A percentile compares a stretch with the other conserved stretches of the same genome.
These are phyloP conservation scores for Mycena amicta DNA, from an alignment of 768 basidiomycete genomes.

Conservation along the genomic window DNA sequence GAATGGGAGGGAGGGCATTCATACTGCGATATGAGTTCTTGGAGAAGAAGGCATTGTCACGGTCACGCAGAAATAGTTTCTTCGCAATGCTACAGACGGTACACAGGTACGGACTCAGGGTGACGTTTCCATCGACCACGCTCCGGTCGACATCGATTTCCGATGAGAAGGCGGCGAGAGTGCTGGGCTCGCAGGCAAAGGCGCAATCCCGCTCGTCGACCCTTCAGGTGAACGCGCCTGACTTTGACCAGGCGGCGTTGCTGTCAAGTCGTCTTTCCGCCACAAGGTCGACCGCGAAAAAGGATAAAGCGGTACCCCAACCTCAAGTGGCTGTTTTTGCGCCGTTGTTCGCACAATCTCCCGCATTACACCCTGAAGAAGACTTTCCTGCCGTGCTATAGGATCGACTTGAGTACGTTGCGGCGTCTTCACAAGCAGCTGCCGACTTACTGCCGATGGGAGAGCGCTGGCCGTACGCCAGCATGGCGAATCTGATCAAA, in stretches of 20 bases:
- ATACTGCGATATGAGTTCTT: too few relatives aligned
- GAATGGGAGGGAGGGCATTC: conserved; percentile 10
- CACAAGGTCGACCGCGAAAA: conserved; percentile 74
- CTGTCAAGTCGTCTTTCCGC: conserved; percentile 48
- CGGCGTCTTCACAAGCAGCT: conserved; percentile 1
- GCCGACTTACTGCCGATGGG: conserved; percentile 75
- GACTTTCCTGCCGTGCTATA: conserved; percentile 80
- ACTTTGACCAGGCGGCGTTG: conserved; percentile 36
- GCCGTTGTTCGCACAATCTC: conserved; percentile 84
- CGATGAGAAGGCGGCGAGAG: conserved; percentile 13
- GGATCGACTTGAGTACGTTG: conserved; percentile 17
- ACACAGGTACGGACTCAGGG: neutral
- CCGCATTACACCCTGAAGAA: conserved; percentile 81
- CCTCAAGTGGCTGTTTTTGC: conserved; percentile 78
- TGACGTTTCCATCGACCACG: conserved; percentile 18
- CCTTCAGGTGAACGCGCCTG: conserved; percentile 26
- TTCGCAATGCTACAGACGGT: neutral
- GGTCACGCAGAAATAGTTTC: neutral
- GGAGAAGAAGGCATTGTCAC: neutral
- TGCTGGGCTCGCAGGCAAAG: conserved; percentile 18
- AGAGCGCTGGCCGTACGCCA: conserved; percentile 76
- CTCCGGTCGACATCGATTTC: conserved; percentile 13
- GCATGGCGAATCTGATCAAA: conserved; percentile 71
- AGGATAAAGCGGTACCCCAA: conserved; percentile 79
- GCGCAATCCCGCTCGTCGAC: conserved; percentile 8